phyloP scores from a whole-genome alignment of 1,284 basidiomycete genomes.

The Moniliella sp. region DNA sequence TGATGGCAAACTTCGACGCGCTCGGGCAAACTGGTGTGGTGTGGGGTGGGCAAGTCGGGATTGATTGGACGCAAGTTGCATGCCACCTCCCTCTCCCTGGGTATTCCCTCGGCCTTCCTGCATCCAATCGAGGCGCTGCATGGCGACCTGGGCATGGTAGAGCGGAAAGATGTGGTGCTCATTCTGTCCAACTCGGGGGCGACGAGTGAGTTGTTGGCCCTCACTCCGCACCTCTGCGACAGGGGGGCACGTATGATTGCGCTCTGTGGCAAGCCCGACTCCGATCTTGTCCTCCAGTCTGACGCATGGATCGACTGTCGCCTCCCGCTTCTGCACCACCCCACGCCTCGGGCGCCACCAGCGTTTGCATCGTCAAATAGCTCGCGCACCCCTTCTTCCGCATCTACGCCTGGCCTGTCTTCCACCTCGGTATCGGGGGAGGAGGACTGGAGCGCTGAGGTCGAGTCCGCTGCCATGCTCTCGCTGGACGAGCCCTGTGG shows the following conservation, averaged over 20 bases:
- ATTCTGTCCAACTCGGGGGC: constrained; percentile 34
- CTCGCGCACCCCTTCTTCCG: too few relatives aligned
- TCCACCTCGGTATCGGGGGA: too few relatives aligned
- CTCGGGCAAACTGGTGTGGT: constrained; percentile 35
- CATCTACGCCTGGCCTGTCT: too few relatives aligned
- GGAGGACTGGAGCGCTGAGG: too few relatives aligned
- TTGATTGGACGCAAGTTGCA: constrained; percentile 25
- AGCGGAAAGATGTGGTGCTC: constrained; percentile 31
- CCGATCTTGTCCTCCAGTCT: constrained; percentile 24
- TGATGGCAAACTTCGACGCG: too few relatives aligned
- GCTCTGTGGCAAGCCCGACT: constrained; percentile 25
- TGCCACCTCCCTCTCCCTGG: constrained; percentile 22
- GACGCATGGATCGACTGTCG: constrained; percentile 32
- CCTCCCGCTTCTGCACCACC: not conserved
- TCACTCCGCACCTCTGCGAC: constrained; percentile 28
- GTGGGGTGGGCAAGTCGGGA: constrained; percentile 34
- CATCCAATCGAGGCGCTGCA: constrained; percentile 35
- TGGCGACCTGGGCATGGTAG: constrained; percentile 34
- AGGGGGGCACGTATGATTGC: constrained; percentile 30
- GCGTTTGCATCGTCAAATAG: too few relatives aligned
- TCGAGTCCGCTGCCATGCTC: too few relatives aligned
- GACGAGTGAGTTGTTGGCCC: constrained; percentile 30
- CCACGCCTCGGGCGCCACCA: not conserved
- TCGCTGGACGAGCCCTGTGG: too few relatives aligned
- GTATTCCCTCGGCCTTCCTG: constrained; percentile 33